Conservation (phyloP, 208 protist genomes). For the Trypanosomatidae sp. region DNA sequence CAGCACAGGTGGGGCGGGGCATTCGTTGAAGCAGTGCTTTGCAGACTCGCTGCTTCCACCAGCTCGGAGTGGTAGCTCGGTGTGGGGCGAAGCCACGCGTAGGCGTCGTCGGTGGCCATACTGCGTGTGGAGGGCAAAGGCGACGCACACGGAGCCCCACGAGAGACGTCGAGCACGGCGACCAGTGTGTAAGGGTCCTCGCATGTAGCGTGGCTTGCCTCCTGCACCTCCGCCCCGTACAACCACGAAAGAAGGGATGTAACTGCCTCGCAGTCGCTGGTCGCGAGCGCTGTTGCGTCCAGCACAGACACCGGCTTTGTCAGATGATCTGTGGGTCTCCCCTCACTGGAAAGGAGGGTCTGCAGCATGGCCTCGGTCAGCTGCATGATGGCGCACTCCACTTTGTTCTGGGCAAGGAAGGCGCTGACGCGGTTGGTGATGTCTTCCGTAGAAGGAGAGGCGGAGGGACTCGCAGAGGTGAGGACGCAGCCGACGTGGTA, state of each 20-base stretch:
- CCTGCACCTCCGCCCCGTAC: background rate
- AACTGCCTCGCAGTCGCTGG: background rate
- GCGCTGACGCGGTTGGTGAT: background rate
- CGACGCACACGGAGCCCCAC: constrained; percentile 2
- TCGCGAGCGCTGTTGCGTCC: background rate
- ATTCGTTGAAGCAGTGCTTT: too few relatives aligned
- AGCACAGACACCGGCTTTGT: constrained; percentile 1
- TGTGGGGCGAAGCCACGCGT: constrained; percentile 42
- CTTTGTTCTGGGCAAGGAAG: constrained; percentile 10
- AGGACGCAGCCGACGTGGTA: constrained; percentile 29
- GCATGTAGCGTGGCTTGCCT: too few relatives aligned
- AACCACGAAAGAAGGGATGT: constrained; percentile 12
- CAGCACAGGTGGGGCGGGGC: background rate
- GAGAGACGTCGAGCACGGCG: constrained; percentile 20
- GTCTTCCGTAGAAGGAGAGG: background rate
- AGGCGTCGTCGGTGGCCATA: background rate
- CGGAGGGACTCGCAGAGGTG: background rate
- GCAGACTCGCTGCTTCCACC: background rate
- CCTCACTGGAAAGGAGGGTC: too few relatives aligned
- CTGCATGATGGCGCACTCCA: background rate
- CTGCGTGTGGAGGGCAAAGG: background rate
- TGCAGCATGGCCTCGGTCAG: background rate
- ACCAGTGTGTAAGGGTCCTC: constrained; percentile 17
- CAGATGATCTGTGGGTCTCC: constrained; percentile 3
- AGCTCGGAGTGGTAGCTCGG: constrained; percentile 39